Percentiles rank a stretch among this genome's conserved stretches.
Evolutionary conservation across 2,329 filamentous ascomycete species (phyloP).

Genomic region (Fusarium incarnatum): DNA sequence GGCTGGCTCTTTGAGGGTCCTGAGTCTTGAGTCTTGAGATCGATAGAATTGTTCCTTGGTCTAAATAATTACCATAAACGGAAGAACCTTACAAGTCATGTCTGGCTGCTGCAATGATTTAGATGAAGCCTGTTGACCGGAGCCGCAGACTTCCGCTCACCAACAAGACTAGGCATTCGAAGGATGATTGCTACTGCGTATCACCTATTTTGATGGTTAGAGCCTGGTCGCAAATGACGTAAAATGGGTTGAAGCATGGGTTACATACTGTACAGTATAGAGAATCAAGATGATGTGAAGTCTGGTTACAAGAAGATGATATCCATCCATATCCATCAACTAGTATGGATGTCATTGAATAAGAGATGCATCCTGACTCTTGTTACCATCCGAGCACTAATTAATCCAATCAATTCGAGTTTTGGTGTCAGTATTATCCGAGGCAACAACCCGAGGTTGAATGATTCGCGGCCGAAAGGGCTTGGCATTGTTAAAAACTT

Average conservation of each 20-base stretch:
- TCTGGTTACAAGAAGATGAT: background rate
- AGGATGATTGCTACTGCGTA: background rate
- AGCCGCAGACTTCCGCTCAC: background rate
- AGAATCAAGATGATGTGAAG: background rate
- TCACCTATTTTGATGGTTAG: background rate
- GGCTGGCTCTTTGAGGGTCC: background rate
- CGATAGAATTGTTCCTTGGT: background rate
- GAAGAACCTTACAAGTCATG: background rate
- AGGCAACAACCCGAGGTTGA: conserved; percentile 12
- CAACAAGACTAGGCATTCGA: background rate
- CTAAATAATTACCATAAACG: background rate
- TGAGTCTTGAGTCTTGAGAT: background rate
- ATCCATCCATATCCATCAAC: background rate
- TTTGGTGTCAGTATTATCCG: background rate
- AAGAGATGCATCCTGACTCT: background rate
- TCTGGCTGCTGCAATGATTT: background rate
- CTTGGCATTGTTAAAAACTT: conserved; percentile 12
- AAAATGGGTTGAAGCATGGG: background rate
- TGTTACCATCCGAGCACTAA: background rate
- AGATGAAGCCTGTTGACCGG: background rate
- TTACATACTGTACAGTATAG: background rate
- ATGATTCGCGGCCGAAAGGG: conserved; percentile 3
- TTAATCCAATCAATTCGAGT: background rate
- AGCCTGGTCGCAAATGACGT: conserved; percentile 2
- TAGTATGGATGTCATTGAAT: background rate